A percentile compares a stretch with the other conserved stretches of the same genome.
Conservation (phyloP, 2,329 filamentous ascomycete species). For the Verticillium albo-atrum region DNA sequence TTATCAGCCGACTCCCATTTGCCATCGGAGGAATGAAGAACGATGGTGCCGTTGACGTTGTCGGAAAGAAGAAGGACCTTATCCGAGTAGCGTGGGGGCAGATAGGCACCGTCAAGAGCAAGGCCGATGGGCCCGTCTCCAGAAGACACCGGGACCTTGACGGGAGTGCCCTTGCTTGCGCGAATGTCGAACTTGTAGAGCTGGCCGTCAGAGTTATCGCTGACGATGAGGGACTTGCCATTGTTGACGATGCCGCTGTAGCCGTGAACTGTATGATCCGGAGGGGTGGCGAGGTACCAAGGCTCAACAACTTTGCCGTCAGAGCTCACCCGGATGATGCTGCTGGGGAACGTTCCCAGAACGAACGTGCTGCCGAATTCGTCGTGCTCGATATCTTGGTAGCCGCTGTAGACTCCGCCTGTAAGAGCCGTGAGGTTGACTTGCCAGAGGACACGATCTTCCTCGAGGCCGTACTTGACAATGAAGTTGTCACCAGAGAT, state of each 20-base stretch:
- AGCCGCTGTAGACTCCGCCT: slow-evolving; percentile 26
- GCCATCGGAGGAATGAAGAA: slow-evolving; percentile 29
- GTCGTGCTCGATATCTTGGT: slow-evolving; percentile 34
- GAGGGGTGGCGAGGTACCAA: slow-evolving; percentile 25
- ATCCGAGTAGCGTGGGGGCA: slow-evolving; percentile 26
- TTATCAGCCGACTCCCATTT: slow-evolving; percentile 29
- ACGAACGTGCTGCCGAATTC: slow-evolving; percentile 28
- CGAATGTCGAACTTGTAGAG: slow-evolving; percentile 29
- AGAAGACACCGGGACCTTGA: neutral
- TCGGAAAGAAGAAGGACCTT: slow-evolving; percentile 28
- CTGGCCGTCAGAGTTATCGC: slow-evolving; percentile 23
- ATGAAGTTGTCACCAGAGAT: slow-evolving; percentile 15
- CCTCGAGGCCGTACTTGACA: slow-evolving; percentile 13
- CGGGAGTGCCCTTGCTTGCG: neutral
- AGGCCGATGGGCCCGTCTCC: slow-evolving; percentile 1
- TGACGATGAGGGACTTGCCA: slow-evolving; percentile 21
- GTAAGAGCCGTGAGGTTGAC: slow-evolving; percentile 21
- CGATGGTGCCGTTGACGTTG: slow-evolving; percentile 25
- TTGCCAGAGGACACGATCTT: slow-evolving; percentile 12
- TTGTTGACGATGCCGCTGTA: slow-evolving; percentile 6
- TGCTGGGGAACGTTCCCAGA: slow-evolving; percentile 31
- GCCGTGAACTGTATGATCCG: slow-evolving; percentile 18
- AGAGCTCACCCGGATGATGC: slow-evolving; percentile 25
- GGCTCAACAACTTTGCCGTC: slow-evolving; percentile 19
- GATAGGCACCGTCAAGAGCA: slow-evolving; percentile 23